Evolutionary conservation across 352 stramenopile species (phyloP).

Genomic region (Pythium vanterpoolii): DNA sequence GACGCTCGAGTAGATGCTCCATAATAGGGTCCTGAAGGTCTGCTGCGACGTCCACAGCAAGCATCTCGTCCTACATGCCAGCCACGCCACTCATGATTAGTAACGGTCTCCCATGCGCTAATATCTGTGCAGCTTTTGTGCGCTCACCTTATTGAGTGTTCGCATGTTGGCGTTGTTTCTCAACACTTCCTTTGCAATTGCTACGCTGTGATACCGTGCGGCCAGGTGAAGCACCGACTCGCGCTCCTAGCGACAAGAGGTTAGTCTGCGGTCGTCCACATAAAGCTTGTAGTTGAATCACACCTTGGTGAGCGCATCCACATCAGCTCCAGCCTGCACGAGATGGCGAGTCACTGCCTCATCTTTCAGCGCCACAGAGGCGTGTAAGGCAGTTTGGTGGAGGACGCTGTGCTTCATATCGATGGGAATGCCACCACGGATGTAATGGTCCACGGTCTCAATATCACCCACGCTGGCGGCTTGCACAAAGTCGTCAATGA

Average conservation of each 20-base stretch:
- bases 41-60: constrained; percentile 38
- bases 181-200: constrained; percentile 37
- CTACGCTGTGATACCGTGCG: constrained; percentile 35
- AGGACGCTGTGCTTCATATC: constrained; percentile 55
- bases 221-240: constrained; percentile 45
- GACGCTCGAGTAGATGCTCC: constrained; percentile 44
- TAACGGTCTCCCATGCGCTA: background rate
- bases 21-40: constrained; percentile 37
- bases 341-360: constrained; percentile 38
- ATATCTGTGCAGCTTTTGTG: too few relatives aligned
- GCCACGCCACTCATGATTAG: background rate
- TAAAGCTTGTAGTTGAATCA: background rate
- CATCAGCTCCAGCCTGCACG: constrained; percentile 41
- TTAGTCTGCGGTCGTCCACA: background rate
- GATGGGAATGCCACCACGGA: constrained; percentile 49
- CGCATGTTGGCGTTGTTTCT: constrained; percentile 34
- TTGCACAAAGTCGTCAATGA: constrained; percentile 63
- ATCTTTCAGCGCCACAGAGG: constrained; percentile 32
- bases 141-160: constrained; percentile 28
- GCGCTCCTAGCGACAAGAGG: constrained; percentile 20
- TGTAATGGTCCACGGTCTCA: constrained; percentile 44
- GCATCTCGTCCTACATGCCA: constrained; percentile 30
- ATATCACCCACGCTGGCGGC: constrained; percentile 36
- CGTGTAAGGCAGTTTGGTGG: constrained; percentile 49
- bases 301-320: constrained; percentile 35